Conservation (phyloP, 1,284 basidiomycete genomes). For the Neolentinus lepideus region DNA sequence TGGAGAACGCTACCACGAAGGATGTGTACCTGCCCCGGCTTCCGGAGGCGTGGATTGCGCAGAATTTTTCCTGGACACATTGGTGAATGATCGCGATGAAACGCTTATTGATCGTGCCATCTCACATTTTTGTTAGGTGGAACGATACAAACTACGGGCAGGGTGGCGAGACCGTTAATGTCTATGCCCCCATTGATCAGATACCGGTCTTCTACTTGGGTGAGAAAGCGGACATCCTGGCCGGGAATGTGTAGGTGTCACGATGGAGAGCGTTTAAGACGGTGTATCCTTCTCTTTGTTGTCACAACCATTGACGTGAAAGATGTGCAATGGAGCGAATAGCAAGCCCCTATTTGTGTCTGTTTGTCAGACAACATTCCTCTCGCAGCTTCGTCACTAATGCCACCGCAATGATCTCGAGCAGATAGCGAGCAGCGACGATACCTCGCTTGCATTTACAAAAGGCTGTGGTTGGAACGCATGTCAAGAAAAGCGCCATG, state of each 20-base stretch:
- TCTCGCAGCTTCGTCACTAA: no score
- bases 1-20: conserved; percentile 21
- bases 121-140: conserved; percentile 22
- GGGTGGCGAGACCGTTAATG: conserved; percentile 23
- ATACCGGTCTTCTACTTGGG: conserved; percentile 34
- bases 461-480: no score
- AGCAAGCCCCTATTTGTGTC: no score
- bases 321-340: no score
- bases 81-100: conserved; percentile 19
- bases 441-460: no score
- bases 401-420: no score
- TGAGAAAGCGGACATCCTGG: conserved; percentile 24
- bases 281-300: no score
- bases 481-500: no score
- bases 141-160: conserved; percentile 24
- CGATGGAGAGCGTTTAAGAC: no score
- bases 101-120: neutral
- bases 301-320: no score
- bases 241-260: conserved; percentile 18
- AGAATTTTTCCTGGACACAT: conserved; percentile 27
- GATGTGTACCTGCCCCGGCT: conserved; percentile 30
- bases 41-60: conserved; percentile 11
- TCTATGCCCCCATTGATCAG: conserved; percentile 26
- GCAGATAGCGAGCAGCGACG: no score
- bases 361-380: no score